Evolutionary conservation across 495 filamentous ascomycete genomes (phyloP), one percentile per base, ranked within the genome.

Genomic region (Parmelia sp.): DNA sequence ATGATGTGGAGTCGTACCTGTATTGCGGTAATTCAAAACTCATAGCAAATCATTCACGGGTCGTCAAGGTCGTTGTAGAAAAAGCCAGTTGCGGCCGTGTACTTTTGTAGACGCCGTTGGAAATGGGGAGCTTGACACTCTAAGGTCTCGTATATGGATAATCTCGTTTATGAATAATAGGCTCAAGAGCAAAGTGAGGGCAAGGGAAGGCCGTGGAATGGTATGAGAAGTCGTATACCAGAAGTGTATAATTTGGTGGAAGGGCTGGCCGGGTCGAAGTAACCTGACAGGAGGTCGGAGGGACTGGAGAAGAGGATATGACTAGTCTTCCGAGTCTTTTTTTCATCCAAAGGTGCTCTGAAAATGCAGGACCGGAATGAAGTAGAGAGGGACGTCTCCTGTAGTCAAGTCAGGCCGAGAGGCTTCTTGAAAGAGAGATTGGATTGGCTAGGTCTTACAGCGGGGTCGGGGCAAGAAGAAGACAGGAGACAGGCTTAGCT

Each of bases 21-120:
- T 87, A 85, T 73, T 81, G 81, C 73, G 79, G 81, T 74, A 86
- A 82, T 80, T 90, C 87, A 82, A 84, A 88, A 84, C 85, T 90
- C 88, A 90, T 90, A 64, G 63, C 65, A 65, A 57, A 65, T 57
- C 36, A 55, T 36, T 17, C 8, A 29, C 17, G 35, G 45, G n/a
- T 15, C 5, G 25, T 57, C 40, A 57, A 42, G 9, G 51, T 7
- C 14, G 12, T 15, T 33, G 14, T 42, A n/a, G 61, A 63, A 21
- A 9, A 45, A 27, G 27, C 61, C 42, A 27, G 57, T 33, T 35
- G 37, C 27, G 27, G 36, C 53, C 21, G 23, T 36, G 61, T n/a
- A 63, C 25, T 12, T 10, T 21, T 33, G 15, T 33, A 10, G 12
- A n/a, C n/a, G n/a, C n/a, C 0, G 51, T 33, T 55, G 4, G 51